Evolutionary conservation across 2,329 filamentous ascomycete genomes (phyloP).

Genomic region (Aspergillus intermedius): DNA sequence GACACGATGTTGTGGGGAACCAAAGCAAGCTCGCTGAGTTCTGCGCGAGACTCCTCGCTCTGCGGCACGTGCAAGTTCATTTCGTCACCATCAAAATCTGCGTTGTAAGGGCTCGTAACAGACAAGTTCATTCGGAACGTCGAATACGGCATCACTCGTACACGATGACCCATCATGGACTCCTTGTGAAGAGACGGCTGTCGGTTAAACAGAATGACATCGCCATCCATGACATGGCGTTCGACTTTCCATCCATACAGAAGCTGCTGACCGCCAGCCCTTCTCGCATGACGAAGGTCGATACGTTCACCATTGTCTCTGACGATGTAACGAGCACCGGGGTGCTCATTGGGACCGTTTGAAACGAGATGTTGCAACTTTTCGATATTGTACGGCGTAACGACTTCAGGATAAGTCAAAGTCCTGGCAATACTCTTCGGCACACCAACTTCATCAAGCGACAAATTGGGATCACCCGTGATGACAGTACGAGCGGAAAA

Average conservation of each 20-base stretch:
- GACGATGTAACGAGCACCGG: slow-evolving; percentile 94
- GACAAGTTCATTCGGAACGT: slow-evolving; percentile 97
- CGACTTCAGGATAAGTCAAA: slow-evolving; percentile 92
- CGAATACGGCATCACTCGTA: slow-evolving; percentile 97
- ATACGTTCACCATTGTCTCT: slow-evolving; percentile 89
- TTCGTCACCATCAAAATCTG: slow-evolving; percentile 99
- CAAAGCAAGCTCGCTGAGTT: slow-evolving; percentile 89
- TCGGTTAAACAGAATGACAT: slow-evolving; percentile 99
- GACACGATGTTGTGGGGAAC: slow-evolving; percentile 99
- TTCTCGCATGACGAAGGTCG: slow-evolving; percentile 87
- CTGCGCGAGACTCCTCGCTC: slow-evolving; percentile 90
- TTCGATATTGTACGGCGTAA: slow-evolving; percentile 95
- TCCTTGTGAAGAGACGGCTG: slow-evolving; percentile 99
- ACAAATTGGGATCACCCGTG: slow-evolving; percentile 94
- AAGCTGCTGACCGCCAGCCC: slow-evolving; percentile 70
- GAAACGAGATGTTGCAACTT: slow-evolving; percentile 83
- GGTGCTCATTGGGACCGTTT: slow-evolving; percentile 91
- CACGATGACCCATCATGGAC: slow-evolving; percentile 99
- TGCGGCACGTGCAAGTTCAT: slow-evolving; percentile 99
- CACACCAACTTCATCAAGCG: slow-evolving; percentile 93
- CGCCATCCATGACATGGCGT: slow-evolving; percentile 88
- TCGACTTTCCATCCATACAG: slow-evolving; percentile 99
- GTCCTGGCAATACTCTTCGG: slow-evolving; percentile 88
- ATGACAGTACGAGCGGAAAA: slow-evolving; percentile 99
- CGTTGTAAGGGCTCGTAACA: slow-evolving; percentile 97